A percentile compares a stretch with the other conserved stretches of the same genome.
phyloP scores from a whole-genome alignment of 768 basidiomycete genomes.

The Lactifluus echinatus region DNA sequence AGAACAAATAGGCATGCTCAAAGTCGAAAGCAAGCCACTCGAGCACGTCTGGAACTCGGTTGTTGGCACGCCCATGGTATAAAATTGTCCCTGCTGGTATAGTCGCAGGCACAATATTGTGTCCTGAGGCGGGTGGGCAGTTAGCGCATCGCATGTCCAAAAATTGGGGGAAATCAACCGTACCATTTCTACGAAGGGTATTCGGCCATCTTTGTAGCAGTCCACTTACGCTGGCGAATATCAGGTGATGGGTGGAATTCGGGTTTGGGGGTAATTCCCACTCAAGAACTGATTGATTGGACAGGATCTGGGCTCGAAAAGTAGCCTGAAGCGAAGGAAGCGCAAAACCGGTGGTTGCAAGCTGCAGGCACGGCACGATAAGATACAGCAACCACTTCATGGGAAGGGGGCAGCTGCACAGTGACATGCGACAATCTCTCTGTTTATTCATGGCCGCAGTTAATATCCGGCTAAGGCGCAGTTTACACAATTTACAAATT shows the following conservation, averaged over 20 bases:
- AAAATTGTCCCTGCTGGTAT: slow-evolving; percentile 17
- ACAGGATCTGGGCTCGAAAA: not conserved
- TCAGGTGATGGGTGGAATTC: slow-evolving; percentile 27
- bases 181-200: slow-evolving; percentile 23
- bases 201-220: slow-evolving; percentile 35
- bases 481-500: too few species aligned
- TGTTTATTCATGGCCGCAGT: too few species aligned
- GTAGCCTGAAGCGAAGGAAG: slow-evolving; percentile 19
- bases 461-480: too few species aligned
- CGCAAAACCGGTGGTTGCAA: not conserved
- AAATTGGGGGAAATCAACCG: not conserved
- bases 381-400: not conserved
- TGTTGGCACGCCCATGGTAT: slow-evolving; percentile 14
- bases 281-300: not conserved
- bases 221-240: slow-evolving; percentile 30
- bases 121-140: too few species aligned
- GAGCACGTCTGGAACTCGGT: not conserved
- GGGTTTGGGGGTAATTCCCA: slow-evolving; percentile 22
- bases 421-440: too few species aligned
- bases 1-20: slow-evolving; percentile 12
- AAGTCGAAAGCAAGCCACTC: slow-evolving; percentile 21
- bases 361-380: not conserved
- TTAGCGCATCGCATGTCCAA: too few species aligned
- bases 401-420: not conserved
- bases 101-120: slow-evolving; percentile 11